Conservation (phyloP, 2,329 filamentous ascomycete species). For the Calonectria montana region DNA sequence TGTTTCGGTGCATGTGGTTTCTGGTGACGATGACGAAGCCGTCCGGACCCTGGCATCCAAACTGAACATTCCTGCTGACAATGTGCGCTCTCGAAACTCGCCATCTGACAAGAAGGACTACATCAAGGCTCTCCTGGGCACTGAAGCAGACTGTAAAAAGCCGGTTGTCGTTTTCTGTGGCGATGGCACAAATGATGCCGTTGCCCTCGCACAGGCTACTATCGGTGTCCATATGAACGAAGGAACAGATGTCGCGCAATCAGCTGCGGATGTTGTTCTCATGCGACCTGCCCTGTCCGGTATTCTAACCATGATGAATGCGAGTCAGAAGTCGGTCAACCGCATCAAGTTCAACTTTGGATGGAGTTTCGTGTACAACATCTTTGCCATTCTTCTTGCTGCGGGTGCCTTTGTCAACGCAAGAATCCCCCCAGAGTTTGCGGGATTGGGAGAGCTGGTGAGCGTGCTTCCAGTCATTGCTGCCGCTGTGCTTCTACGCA, state of each 20-base stretch:
- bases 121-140: conserved; percentile 51
- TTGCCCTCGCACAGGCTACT: conserved; percentile 76
- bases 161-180: conserved; percentile 75
- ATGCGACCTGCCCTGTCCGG: conserved; percentile 66
- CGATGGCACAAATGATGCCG: conserved; percentile 84
- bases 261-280: conserved; percentile 77
- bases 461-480: conserved; percentile 77
- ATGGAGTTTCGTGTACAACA: conserved; percentile 79
- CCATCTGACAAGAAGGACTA: conserved; percentile 61
- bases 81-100: conserved; percentile 55
- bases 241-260: conserved; percentile 72
- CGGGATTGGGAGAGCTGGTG: conserved; percentile 78
- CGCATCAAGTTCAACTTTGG: conserved; percentile 76
- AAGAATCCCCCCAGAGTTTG: conserved; percentile 69
- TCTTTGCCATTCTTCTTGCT: conserved; percentile 74
- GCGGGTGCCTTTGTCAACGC: conserved; percentile 70
- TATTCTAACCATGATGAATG: conserved; percentile 67
- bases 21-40: conserved; percentile 64
- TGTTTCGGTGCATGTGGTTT: conserved; percentile 61
- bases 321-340: conserved; percentile 57
- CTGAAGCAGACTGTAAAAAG: conserved; percentile 26
- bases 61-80: conserved; percentile 52
- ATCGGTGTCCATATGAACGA: conserved; percentile 77
- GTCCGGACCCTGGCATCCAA: conserved; percentile 54
- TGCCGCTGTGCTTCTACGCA: conserved; percentile 40